phyloP scores from a whole-genome alignment of 2,329 filamentous ascomycete species.

The Fusarium mexicanum region DNA sequence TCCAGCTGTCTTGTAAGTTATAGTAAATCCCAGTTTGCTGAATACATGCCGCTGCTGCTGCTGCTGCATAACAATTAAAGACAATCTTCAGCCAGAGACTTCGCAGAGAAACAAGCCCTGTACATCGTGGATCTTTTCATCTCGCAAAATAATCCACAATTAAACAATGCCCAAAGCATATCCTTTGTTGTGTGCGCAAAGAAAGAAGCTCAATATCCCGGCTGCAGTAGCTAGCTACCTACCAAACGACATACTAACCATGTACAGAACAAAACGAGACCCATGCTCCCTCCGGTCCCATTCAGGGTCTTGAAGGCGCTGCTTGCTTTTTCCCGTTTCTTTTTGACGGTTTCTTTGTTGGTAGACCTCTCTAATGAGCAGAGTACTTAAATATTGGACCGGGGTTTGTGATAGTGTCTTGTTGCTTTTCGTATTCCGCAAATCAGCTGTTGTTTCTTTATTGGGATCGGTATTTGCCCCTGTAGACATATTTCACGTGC shows the following conservation, averaged over 20 bases:
- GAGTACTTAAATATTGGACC: background rate
- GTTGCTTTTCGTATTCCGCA: background rate
- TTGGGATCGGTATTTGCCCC: background rate
- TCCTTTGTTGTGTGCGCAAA: background rate
- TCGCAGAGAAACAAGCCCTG: background rate
- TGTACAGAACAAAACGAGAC: conserved; percentile 1
- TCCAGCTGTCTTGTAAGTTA: background rate
- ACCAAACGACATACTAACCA: background rate
- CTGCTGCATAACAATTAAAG: background rate
- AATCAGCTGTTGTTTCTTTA: background rate
- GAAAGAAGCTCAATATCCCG: conserved; percentile 4
- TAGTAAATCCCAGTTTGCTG: background rate
- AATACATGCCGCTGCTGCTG: background rate
- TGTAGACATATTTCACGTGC: background rate
- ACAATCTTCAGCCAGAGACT: background rate
- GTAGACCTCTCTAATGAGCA: background rate
- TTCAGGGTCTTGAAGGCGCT: conserved; percentile 15
- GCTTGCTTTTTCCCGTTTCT: conserved; percentile 7
- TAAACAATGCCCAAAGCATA: background rate
- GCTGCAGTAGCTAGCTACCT: background rate
- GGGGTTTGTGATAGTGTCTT: conserved; percentile 6
- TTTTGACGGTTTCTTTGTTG: conserved; percentile 1
- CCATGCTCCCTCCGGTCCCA: conserved; percentile 17
- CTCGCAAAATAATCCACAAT: background rate
- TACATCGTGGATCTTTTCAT: background rate